Conservation (phyloP, 1,284 basidiomycete species). For the Ganoderma lingzhi region DNA sequence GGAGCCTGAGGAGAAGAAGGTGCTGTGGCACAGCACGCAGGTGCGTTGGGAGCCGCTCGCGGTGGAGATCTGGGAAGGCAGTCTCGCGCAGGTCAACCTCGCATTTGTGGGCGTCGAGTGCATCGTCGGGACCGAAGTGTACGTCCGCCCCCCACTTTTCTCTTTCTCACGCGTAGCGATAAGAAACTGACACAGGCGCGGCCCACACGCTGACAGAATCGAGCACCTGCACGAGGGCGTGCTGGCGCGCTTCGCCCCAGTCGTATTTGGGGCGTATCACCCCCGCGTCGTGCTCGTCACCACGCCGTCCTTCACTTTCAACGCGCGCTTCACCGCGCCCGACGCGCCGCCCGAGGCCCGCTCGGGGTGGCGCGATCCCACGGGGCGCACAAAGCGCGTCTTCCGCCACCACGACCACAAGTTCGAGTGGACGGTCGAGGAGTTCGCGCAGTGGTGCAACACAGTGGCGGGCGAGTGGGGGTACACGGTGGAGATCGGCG, state of each 20-base stretch:
- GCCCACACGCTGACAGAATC: conserved; percentile 59
- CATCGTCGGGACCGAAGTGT: conserved; percentile 90
- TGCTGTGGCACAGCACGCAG: conserved; percentile 27
- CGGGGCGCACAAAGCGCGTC: conserved; percentile 73
- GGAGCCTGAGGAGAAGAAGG: neutral
- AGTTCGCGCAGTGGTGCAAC: conserved; percentile 81
- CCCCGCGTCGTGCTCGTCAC: conserved; percentile 86
- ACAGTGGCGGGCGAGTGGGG: conserved; percentile 76
- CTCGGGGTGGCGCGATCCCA: conserved; percentile 77
- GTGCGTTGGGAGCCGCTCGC: conserved; percentile 79
- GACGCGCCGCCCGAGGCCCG: conserved; percentile 53
- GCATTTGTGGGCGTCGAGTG: conserved; percentile 82
- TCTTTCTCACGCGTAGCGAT: neutral
- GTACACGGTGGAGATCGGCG: conserved; percentile 65
- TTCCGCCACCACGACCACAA: conserved; percentile 91
- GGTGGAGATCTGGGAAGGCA: conserved; percentile 85
- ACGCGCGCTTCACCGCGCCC: conserved; percentile 82
- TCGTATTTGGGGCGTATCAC: conserved; percentile 85
- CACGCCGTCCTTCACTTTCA: conserved; percentile 92
- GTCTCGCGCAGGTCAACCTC: conserved; percentile 79
- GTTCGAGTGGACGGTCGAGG: conserved; percentile 89
- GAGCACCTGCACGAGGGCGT: conserved; percentile 84
- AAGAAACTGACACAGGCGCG: conserved; percentile 6
- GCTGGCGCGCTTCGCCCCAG: conserved; percentile 81
- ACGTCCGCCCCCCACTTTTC: conserved; percentile 20